Percentiles rank a stretch among this genome's conserved stretches.
phyloP scores from a whole-genome alignment of 2,329 filamentous ascomycete genomes.

The Aureobasidium sp. region DNA sequence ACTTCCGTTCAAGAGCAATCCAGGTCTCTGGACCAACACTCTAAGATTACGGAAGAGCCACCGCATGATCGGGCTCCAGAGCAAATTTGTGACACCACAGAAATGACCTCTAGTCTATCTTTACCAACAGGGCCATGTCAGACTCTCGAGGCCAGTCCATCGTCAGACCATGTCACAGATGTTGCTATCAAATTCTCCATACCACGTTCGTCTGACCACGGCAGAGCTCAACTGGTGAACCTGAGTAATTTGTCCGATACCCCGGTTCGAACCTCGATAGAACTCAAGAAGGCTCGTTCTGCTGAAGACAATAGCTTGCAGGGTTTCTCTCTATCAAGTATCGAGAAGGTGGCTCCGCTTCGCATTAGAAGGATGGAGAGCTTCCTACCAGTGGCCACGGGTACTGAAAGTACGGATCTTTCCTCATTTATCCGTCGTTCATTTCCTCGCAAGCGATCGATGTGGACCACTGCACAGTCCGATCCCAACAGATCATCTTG shows the following conservation, averaged over 20 bases:
- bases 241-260: constrained; percentile 18
- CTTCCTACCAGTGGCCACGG: background rate
- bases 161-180: constrained; percentile 29
- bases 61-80: background rate
- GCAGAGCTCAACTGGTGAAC: constrained; percentile 29
- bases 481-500: constrained; percentile 10
- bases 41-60: background rate
- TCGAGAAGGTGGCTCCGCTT: constrained; percentile 28
- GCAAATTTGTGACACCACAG: background rate
- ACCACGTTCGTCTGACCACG: constrained; percentile 30
- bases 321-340: constrained; percentile 13
- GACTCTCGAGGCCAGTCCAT: background rate
- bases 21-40: background rate
- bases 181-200: constrained; percentile 32
- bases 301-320: constrained; percentile 18
- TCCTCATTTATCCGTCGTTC: constrained; percentile 20
- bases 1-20: constrained; percentile 15
- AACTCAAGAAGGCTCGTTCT: constrained; percentile 16
- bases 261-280: background rate
- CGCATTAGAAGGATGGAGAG: constrained; percentile 26
- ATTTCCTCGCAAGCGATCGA: constrained; percentile 18
- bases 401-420: constrained; percentile 14
- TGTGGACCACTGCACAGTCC: constrained; percentile 12
- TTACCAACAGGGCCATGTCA: background rate
- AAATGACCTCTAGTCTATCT: background rate